These are phyloP conservation scores for Fusarium heterosporum DNA, from an alignment of 2,329 filamentous ascomycete genomes.

Conservation along the genomic window DNA sequence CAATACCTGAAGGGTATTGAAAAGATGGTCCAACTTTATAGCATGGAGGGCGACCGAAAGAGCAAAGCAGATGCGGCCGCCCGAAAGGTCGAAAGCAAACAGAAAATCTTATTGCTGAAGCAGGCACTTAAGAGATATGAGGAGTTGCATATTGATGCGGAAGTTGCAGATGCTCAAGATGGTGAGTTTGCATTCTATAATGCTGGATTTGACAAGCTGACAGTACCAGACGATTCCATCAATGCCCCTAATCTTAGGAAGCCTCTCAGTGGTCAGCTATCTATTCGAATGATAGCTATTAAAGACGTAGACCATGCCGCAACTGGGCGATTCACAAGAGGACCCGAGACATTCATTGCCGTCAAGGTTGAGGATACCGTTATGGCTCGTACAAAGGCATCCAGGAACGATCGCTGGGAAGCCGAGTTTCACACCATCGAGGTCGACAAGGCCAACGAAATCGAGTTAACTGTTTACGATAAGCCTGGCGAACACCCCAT, in stretches of 20 bases:
- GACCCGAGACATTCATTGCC: slow-evolving; percentile 94
- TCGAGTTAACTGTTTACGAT: slow-evolving; percentile 97
- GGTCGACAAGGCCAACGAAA: slow-evolving; percentile 98
- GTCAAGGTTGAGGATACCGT: slow-evolving; percentile 97
- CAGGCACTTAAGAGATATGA: slow-evolving; percentile 97
- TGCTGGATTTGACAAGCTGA: slow-evolving; percentile 30
- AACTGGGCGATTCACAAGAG: slow-evolving; percentile 84
- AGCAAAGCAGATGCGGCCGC: slow-evolving; percentile 93
- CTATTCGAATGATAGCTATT: slow-evolving; percentile 86
- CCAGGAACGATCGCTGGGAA: slow-evolving; percentile 89
- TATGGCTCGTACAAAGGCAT: slow-evolving; percentile 86
- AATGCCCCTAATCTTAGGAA: slow-evolving; percentile 95
- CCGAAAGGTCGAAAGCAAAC: slow-evolving; percentile 91
- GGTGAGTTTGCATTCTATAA: slow-evolving; percentile 65
- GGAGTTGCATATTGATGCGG: slow-evolving; percentile 94
- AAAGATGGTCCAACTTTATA: slow-evolving; percentile 98
- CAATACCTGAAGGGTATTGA: slow-evolving; percentile 99
- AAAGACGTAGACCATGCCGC: slow-evolving; percentile 95
- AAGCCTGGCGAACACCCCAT: slow-evolving; percentile 91
- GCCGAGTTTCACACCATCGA: slow-evolving; percentile 92
- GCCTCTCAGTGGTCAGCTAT: slow-evolving; percentile 90
- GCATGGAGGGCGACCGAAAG: slow-evolving; percentile 97
- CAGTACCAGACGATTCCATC: slow-evolving; percentile 84
- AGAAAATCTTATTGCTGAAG: slow-evolving; percentile 96
- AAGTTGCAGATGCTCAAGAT: slow-evolving; percentile 80